Conservation (phyloP, 768 basidiomycete genomes). For the Paxillus ammoniavirescens region DNA sequence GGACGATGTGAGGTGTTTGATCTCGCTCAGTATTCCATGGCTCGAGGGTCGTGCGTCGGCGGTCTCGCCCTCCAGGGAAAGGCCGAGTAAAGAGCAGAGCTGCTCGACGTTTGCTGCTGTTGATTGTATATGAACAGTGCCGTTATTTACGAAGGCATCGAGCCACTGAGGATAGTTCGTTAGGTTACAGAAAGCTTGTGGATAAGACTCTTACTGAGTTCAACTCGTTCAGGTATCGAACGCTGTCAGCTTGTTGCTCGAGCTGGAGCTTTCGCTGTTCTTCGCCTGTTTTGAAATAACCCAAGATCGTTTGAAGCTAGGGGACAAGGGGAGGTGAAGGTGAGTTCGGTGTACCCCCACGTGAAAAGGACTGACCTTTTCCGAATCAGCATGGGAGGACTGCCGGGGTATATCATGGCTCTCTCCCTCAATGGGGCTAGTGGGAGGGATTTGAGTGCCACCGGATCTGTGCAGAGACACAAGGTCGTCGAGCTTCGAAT, state of each 20-base stretch:
- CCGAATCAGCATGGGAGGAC: conserved; percentile 5
- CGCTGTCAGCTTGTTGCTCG: conserved; percentile 72
- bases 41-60: conserved; percentile 8
- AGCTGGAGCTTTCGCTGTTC: conserved; percentile 46
- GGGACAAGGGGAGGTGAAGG: not conserved
- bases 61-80: conserved; percentile 20
- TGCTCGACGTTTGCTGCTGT: conserved; percentile 60
- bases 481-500: conserved; percentile 38
- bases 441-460: not conserved
- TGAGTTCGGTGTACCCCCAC: not conserved
- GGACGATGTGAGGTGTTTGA: conserved; percentile 35
- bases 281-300: conserved; percentile 47
- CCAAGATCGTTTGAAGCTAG: conserved; percentile 45
- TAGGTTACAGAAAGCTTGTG: not conserved
- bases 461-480: conserved; percentile 19
- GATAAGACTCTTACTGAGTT: conserved; percentile 45
- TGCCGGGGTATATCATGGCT: not conserved
- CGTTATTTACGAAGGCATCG: conserved; percentile 76
- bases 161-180: conserved; percentile 57
- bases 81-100: conserved; percentile 54
- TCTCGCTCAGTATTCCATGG: conserved; percentile 32
- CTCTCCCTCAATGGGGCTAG: not conserved
- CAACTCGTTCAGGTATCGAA: conserved; percentile 76
- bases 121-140: conserved; percentile 67
- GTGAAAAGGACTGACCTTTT: conserved; percentile 16